Base-by-base conservation (phyloP, 2,329 filamentous ascomycete species). In the Monosporascus sp. region DNA sequence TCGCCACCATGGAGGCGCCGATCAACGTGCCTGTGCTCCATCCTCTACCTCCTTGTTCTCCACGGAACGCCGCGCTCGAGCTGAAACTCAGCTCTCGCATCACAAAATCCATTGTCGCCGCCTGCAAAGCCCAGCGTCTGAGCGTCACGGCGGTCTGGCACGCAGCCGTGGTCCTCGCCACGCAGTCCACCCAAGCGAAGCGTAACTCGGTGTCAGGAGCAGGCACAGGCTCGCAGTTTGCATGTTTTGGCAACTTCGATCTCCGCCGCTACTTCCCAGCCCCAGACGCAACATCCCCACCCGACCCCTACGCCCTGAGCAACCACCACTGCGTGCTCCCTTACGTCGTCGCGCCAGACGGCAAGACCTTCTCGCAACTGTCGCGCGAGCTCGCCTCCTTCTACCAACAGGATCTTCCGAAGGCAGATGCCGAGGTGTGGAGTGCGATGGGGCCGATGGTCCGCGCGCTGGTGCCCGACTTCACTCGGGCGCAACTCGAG, bases 391-490 rank as follows among this genome's bases (percentile, higher is more conserved):
- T 52, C 24, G 50, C 20, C 6, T 38, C 39, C 0, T 55, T 52
- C 22, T 55, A 55, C 47, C 35, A 25, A 15, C 53, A 55, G 15
- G 53, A 55, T 37, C 20, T 55, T 24, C 50, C 53, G 14, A 27
- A 43, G 53, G 41, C 53, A 5, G 50, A 55, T 6, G 22, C 53
- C 37, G 50, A 55, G 39, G 24, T 55, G 6, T 55, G 53, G 53
- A 55, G 53, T 22, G 53, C 53, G 41, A 46, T 55, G 41, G 50
- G 53, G 17, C 53, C 53, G n/a, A 55, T 55, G 53, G 47, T 55
- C 35, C 53, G 53, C 35, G 25, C 37, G 47, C 44, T 55, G 53
- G 50, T 47, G 50, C 53, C 53, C 14, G 53, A 50, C n/a, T 52
- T 55, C 31, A 49, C 43, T n/a, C 27, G 27, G 47, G n/a, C 50